phyloP scores from a whole-genome alignment of 768 basidiomycete species.

The Auricularia cornea region DNA sequence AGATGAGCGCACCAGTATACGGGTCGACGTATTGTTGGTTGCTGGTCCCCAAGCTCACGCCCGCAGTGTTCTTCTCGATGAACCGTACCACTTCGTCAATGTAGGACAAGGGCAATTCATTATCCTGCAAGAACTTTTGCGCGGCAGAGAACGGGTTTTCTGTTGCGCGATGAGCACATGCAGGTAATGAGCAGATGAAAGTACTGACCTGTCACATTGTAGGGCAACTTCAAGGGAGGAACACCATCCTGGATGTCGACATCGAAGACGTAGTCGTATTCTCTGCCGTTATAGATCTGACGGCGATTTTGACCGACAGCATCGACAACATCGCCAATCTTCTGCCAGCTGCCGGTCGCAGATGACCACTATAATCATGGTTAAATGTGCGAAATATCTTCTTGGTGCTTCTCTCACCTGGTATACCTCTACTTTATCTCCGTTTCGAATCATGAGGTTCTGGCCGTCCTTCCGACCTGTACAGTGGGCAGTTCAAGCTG shows the following conservation, averaged over 20 bases:
- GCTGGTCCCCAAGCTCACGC: conserved; percentile 53
- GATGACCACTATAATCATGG: conserved; percentile 67
- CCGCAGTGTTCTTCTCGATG: conserved; percentile 85
- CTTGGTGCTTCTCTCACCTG: conserved; percentile 44
- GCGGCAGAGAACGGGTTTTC: conserved; percentile 91
- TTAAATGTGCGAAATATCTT: background rate
- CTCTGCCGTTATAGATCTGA: conserved; percentile 86
- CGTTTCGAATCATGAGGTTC: conserved; percentile 83
- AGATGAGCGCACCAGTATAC: conserved; percentile 58
- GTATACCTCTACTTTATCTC: conserved; percentile 78
- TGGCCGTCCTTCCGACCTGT: conserved; percentile 89
- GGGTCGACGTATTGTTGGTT: conserved; percentile 67
- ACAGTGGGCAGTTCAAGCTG: too few relatives aligned
- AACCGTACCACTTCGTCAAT: conserved; percentile 87
- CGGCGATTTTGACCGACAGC: conserved; percentile 86
- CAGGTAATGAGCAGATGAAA: conserved; percentile 2
- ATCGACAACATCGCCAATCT: conserved; percentile 93
- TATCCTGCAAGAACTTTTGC: conserved; percentile 72
- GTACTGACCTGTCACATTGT: conserved; percentile 70
- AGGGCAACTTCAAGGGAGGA: conserved; percentile 89
- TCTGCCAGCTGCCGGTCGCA: conserved; percentile 65
- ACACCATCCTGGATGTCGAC: conserved; percentile 92
- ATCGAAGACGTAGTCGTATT: conserved; percentile 99
- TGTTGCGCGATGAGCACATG: conserved; percentile 23
- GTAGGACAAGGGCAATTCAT: conserved; percentile 77